Conservation (phyloP, 495 filamentous ascomycete species). For the Tuber borchii region DNA sequence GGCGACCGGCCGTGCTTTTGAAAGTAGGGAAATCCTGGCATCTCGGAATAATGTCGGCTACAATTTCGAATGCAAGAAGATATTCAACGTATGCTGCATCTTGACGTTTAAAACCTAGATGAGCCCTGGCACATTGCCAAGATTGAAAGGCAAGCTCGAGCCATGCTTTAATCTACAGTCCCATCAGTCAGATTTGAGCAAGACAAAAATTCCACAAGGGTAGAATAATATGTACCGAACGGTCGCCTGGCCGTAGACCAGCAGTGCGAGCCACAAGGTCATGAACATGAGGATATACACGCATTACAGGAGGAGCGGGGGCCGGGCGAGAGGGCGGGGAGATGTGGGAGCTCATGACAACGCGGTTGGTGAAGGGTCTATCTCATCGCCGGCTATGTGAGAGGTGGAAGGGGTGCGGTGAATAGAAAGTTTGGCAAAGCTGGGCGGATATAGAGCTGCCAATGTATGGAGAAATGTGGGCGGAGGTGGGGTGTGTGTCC, state of each 20-base stretch:
- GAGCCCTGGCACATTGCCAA: slow-evolving; percentile 33
- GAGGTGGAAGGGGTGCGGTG: slow-evolving; percentile 5
- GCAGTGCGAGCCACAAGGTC: slow-evolving; percentile 54
- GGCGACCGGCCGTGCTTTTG: slow-evolving; percentile 43
- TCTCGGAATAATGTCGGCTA: slow-evolving; percentile 64
- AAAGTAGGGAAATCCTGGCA: slow-evolving; percentile 60
- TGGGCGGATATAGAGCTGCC: neutral
- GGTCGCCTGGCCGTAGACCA: slow-evolving; percentile 24
- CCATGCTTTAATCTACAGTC: slow-evolving; percentile 37
- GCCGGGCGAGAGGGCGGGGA: slow-evolving; percentile 26
- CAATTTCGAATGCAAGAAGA: slow-evolving; percentile 69
- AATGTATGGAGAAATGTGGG: slow-evolving; percentile 2
- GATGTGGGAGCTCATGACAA: slow-evolving; percentile 35
- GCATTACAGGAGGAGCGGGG: slow-evolving; percentile 11
- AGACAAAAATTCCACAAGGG: neutral
- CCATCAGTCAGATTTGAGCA: slow-evolving; percentile 6
- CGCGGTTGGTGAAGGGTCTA: slow-evolving; percentile 12
- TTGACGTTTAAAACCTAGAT: slow-evolving; percentile 39
- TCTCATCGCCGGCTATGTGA: slow-evolving; percentile 20
- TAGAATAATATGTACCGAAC: slow-evolving; percentile 27
- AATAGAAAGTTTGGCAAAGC: neutral
- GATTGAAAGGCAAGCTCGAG: slow-evolving; percentile 37
- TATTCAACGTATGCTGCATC: slow-evolving; percentile 69
- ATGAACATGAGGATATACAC: slow-evolving; percentile 61
- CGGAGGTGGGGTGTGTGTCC: slow-evolving; percentile 7